Conservation (phyloP, 371 early-diverging fungal genomes). For the Syncephalastrum contaminatum region DNA sequence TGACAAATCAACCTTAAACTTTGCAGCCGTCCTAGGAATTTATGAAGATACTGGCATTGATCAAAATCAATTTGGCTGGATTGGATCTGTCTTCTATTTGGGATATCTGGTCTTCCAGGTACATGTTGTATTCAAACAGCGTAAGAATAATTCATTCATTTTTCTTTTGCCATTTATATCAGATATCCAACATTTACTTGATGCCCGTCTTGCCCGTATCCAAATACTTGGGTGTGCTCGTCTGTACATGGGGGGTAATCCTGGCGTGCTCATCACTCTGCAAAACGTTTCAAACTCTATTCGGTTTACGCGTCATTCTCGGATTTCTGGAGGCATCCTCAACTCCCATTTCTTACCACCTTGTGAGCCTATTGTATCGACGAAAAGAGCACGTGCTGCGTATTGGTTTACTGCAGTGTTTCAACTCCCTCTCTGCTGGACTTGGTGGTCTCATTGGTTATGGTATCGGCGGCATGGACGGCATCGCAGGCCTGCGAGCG, state of each 20-base stretch:
- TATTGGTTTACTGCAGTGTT: slow-evolving; percentile 13
- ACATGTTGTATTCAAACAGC: not conserved
- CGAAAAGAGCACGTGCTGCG: slow-evolving; percentile 12
- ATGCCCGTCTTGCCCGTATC: slow-evolving; percentile 18
- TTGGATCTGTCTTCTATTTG: slow-evolving; percentile 21
- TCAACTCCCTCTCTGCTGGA: slow-evolving; percentile 35
- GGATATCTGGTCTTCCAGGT: slow-evolving; percentile 22
- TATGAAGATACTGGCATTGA: slow-evolving; percentile 13
- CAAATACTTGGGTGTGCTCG: slow-evolving; percentile 17
- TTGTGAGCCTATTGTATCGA: slow-evolving; percentile 18
- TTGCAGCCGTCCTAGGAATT: slow-evolving; percentile 16
- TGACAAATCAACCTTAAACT: slow-evolving; percentile 19
- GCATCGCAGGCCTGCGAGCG: slow-evolving; percentile 20
- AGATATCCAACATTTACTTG: slow-evolving; percentile 26
- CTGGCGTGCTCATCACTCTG: slow-evolving; percentile 10
- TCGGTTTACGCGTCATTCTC: slow-evolving; percentile 16
- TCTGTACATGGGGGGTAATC: slow-evolving; percentile 19
- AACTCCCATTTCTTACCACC: slow-evolving; percentile 14
- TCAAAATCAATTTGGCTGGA: slow-evolving; percentile 11
- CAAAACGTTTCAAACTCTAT: slow-evolving; percentile 12
- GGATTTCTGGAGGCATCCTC: slow-evolving; percentile 21
- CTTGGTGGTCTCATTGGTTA: slow-evolving; percentile 57
- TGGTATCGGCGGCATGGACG: slow-evolving; percentile 41
- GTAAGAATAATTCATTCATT: not conserved
- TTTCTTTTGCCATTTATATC: not conserved